Evolutionary conservation across 306 rosid species (phyloP).

Genomic region (Casuarina glauca): DNA sequence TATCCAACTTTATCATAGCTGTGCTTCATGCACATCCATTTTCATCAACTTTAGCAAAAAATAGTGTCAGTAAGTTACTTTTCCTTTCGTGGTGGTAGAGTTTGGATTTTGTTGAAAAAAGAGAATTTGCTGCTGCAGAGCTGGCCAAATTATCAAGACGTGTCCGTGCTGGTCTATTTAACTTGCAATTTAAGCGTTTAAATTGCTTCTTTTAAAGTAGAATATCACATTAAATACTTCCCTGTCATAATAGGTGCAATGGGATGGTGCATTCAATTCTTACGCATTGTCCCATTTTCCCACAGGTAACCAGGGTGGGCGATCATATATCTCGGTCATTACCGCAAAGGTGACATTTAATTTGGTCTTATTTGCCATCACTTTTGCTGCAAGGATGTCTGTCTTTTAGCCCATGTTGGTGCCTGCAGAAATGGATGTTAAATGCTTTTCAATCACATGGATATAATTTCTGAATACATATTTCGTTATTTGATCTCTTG

Average conservation of each 20-base stretch:
- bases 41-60: too few species aligned
- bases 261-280: slow-evolving; percentile 12
- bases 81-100: slow-evolving; percentile 67
- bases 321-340: slow-evolving; percentile 72
- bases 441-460: neutral
- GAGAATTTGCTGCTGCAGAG: slow-evolving; percentile 96
- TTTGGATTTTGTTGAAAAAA: slow-evolving; percentile 71
- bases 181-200: slow-evolving; percentile 7
- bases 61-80: slow-evolving; percentile 25
- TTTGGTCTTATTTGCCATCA: slow-evolving; percentile 12
- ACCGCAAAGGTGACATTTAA: slow-evolving; percentile 68
- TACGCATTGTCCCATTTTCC: slow-evolving; percentile 27
- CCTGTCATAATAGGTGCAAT: neutral
- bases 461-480: neutral
- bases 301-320: slow-evolving; percentile 82
- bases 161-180: slow-evolving; percentile 64
- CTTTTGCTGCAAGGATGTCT: slow-evolving; percentile 20
- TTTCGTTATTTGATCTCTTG: neutral
- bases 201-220: neutral
- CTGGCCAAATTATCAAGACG: slow-evolving; percentile 76
- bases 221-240: neutral
- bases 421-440: neutral
- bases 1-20: too few species aligned
- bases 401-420: slow-evolving; percentile 5
- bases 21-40: too few species aligned